phyloP scores from a whole-genome alignment of 2,329 filamentous ascomycete species.

The Sarocladium oryzae region DNA sequence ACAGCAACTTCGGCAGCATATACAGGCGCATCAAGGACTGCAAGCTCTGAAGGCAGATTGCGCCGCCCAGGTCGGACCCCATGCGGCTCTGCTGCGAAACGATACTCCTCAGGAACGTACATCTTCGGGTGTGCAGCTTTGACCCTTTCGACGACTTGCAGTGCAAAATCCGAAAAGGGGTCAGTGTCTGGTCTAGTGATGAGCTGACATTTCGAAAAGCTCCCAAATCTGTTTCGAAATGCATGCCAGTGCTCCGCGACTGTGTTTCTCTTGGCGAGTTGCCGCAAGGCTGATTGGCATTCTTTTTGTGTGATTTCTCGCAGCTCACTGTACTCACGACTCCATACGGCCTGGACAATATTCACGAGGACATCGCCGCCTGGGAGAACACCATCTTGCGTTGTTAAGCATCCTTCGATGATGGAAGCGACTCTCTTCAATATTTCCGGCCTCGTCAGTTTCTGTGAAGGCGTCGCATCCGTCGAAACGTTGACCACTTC shows the following conservation, averaged over 20 bases:
- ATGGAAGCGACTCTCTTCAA: neutral
- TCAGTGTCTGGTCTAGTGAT: slow-evolving; percentile 36
- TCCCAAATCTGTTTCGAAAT: slow-evolving; percentile 34
- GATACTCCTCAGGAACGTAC: slow-evolving; percentile 19
- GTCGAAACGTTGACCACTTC: neutral
- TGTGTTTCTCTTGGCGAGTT: slow-evolving; percentile 28
- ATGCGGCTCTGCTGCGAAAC: neutral
- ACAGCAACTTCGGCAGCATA: slow-evolving; percentile 35
- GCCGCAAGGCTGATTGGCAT: slow-evolving; percentile 31
- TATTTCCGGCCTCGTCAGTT: neutral
- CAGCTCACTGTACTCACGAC: slow-evolving; percentile 31
- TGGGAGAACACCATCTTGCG: slow-evolving; percentile 38
- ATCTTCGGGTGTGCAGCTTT: slow-evolving; percentile 36
- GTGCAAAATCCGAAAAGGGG: slow-evolving; percentile 34
- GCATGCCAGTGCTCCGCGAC: slow-evolving; percentile 37
- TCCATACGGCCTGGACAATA: slow-evolving; percentile 39
- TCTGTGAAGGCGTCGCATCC: neutral
- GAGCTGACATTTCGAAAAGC: slow-evolving; percentile 37
- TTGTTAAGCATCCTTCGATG: neutral
- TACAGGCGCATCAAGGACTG: slow-evolving; percentile 43
- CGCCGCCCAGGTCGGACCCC: slow-evolving; percentile 24
- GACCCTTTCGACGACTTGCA: slow-evolving; percentile 38
- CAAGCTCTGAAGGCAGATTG: slow-evolving; percentile 35
- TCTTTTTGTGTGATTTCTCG: slow-evolving; percentile 33
- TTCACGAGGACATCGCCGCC: slow-evolving; percentile 44